Percentiles rank a stretch among this genome's conserved stretches.
phyloP scores from a whole-genome alignment of 352 stramenopile species.

The Pythium phragmiticola region DNA sequence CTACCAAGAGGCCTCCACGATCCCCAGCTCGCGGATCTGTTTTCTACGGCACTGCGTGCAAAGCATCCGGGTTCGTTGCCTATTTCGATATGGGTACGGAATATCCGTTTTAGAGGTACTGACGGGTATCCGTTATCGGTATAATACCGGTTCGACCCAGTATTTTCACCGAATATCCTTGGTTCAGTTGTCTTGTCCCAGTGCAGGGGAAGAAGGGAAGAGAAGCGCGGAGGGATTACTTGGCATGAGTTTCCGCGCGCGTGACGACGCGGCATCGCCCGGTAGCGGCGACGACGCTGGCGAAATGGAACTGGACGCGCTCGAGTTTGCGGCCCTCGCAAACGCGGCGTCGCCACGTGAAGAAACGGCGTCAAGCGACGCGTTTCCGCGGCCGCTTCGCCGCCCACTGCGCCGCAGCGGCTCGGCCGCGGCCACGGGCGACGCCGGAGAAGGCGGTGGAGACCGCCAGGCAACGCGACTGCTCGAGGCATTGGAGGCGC shows the following conservation, averaged over 20 bases:
- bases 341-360: constrained; percentile 2
- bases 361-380: constrained; percentile 2
- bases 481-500: constrained; percentile 54
- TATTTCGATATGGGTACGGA: not conserved
- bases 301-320: constrained; percentile 7
- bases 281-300: not conserved
- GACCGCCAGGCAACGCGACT: constrained; percentile 32
- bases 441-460: not conserved
- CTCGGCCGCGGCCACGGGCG: constrained; percentile 6
- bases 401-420: constrained; percentile 11
- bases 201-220: not conserved
- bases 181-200: not conserved
- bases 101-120: not conserved
- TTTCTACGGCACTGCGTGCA: not conserved
- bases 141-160: not conserved
- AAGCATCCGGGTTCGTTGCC: not conserved
- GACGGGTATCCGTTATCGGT: not conserved
- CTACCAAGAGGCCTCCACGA: not conserved
- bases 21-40: not conserved
- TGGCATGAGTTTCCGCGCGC: constrained; percentile 19
- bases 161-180: constrained; percentile 12
- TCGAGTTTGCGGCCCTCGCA: constrained; percentile 16
- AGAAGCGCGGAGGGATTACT: not conserved
- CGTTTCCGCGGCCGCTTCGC: constrained; percentile 1
- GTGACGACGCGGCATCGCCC: constrained; percentile 3